Base-by-base conservation (phyloP, 2,329 filamentous ascomycete genomes). In the Acephala macrosclerotiorum region DNA sequence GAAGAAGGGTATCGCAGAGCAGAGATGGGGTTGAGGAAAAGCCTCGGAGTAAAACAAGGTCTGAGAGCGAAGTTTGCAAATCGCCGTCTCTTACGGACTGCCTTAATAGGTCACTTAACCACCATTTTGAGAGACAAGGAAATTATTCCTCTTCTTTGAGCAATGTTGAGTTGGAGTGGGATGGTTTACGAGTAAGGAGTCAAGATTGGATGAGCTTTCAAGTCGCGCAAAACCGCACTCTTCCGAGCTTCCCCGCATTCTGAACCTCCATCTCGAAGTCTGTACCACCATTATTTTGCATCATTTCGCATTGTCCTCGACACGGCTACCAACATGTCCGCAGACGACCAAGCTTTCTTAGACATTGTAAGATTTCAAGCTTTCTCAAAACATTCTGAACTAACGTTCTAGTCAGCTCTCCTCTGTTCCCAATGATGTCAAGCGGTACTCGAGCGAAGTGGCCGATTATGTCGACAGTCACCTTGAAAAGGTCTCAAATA, bases 391-490 rank as follows among this genome's bases (percentile, higher is more conserved):
- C 58, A 49, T 45, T 45, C 26, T 36, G 61, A 53, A 51, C 58
- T 42, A 25, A 60, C 61, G 38, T 57, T 14, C 26, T 14, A 55
- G 57, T 33, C 70, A 89, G 86, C 82, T 88, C 60, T 79, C 85
- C 56, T 84, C 82, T 65, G 83, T 88, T 70, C 84, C 86, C 12
- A 82, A 87, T 79, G 89, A 94, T 74, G 83, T 95, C 76, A 87
- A 86, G 68, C 84, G 83, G 69, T 94, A 93, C 78, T 89, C 91
- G 18, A 83, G 85, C 72, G 85, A 92, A 61, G 85, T 95, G 67
- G 93, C 93, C 76, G 90, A 93, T 70, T 91, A 90, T 71, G 87
- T 97, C 77, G 93, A 97, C 79, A 84, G 86, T 65, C 89, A 94
- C 75, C 90, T 97, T 78, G 93, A 97, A 74, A 84, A 85, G 66